Base-by-base conservation (phyloP, 257 asterid species). In the Solanum clarkiae region DNA sequence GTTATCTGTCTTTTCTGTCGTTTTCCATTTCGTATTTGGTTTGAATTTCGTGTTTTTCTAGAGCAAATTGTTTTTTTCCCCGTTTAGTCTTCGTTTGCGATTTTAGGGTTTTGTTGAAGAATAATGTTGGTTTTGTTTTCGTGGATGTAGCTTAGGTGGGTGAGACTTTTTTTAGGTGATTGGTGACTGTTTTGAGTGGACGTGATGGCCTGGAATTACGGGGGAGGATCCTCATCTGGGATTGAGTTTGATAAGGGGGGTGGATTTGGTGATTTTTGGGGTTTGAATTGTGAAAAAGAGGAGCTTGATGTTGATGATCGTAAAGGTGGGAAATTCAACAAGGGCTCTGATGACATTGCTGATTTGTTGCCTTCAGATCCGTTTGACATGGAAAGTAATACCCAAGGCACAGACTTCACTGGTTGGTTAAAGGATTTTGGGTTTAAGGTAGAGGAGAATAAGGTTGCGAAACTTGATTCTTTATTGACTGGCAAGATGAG, bases 341-440 rank as follows among this genome's bases (percentile, higher is more conserved):
- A 85, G 84, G 84, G 29, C 2, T 53, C 69, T 82, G 86, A 72
- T 82, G 88, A 93, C 86, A 85, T 91, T 82, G 91, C 80, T 88
- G 92, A 91, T 90, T 62, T 91, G 86, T 89, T 95, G 88, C 98
- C 98, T 10, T 55, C 29, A 24, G 96, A 94, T 89, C 96, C 96
- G 9, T 94, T 94, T 72, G 91, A 84, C 62, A 90, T 90, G 91
- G 88, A 85, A 32, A 55, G 86, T 29, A 56, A 82, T 36, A 87
- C 91, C 83, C 85, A 89, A 12, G 68, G 32, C 53, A 84, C 90
- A 0, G 82, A 90, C 74, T 59, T 92, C 79, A 75, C 86, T 18
- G 88, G 87, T 68, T 92, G 88, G 93, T 74, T 91, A 16, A 93
- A 91, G 87, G 94, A 92, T 84, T 84, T 82, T 60, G 92, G 88